These are phyloP conservation scores for Calonectria leucothoes DNA, from an alignment of 2,329 filamentous ascomycete genomes.

Conservation along the genomic window DNA sequence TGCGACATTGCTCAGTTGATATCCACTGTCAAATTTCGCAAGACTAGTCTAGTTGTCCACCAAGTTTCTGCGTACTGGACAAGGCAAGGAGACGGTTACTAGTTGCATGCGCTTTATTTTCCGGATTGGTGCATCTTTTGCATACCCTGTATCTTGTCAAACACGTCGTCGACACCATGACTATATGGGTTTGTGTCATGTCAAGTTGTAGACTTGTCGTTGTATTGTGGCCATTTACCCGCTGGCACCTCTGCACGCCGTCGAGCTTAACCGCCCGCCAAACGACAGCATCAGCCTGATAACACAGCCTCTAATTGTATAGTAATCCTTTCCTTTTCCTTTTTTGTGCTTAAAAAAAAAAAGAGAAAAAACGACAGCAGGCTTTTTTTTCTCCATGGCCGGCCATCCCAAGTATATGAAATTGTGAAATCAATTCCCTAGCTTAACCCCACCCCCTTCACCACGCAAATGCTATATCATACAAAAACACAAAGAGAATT, in stretches of 20 bases:
- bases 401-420: not conserved
- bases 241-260: not conserved
- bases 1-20: not conserved
- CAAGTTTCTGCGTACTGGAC: not conserved
- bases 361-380: too few relatives aligned
- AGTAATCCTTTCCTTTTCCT: not conserved
- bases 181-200: not conserved
- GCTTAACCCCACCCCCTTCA: slow-evolving; percentile 1
- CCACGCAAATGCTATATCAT: slow-evolving; percentile 4
- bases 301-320: not conserved
- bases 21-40: not conserved
- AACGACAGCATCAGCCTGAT: not conserved
- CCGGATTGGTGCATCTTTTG: not conserved
- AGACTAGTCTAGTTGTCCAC: not conserved
- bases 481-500: slow-evolving; percentile 1
- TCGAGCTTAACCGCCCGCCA: not conserved
- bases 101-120: not conserved
- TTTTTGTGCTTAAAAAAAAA: too few relatives aligned
- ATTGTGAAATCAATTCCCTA: slow-evolving; percentile 5
- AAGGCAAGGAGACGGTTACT: not conserved
- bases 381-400: too few relatives aligned
- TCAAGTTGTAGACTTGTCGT: not conserved
- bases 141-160: not conserved
- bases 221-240: not conserved
- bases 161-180: not conserved